Conservation (phyloP, 345 rosid species). For the Eucalyptus paniculata region DNA sequence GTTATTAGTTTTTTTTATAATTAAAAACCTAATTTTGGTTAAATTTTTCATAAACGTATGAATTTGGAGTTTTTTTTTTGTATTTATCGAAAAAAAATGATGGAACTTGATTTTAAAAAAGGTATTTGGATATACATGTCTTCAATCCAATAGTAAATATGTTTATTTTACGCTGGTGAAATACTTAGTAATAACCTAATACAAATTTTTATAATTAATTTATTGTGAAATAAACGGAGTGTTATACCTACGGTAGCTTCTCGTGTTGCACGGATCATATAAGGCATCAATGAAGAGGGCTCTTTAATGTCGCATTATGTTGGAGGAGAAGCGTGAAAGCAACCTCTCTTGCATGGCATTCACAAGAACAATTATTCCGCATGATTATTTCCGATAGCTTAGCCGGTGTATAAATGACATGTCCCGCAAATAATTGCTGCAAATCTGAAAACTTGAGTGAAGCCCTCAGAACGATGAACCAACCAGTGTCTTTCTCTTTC, state of each 20-base stretch:
- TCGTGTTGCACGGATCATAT: neutral
- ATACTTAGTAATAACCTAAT: neutral
- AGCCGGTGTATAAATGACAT: neutral
- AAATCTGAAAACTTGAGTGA: neutral
- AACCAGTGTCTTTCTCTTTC: fast-evolving
- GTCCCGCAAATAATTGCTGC: neutral
- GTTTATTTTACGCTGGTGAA: too few relatives aligned
- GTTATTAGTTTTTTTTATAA: too few relatives aligned
- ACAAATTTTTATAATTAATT: neutral
- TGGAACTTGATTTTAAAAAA: neutral
- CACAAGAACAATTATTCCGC: neutral
- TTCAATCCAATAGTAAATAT: neutral
- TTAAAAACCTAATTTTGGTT: too few relatives aligned
- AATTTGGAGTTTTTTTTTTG: too few relatives aligned
- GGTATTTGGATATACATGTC: neutral
- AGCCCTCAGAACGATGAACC: neutral
- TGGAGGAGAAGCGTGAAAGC: neutral
- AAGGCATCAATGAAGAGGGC: neutral
- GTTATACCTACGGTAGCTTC: neutral
- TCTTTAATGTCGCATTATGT: neutral
- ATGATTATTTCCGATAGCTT: neutral
- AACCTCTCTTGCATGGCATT: neutral
- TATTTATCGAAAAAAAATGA: too few relatives aligned
- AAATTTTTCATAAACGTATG: fast-evolving
- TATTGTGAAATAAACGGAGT: neutral